Base-by-base conservation (phyloP, 2,329 filamentous ascomycete species). In the Daldinia sp. region DNA sequence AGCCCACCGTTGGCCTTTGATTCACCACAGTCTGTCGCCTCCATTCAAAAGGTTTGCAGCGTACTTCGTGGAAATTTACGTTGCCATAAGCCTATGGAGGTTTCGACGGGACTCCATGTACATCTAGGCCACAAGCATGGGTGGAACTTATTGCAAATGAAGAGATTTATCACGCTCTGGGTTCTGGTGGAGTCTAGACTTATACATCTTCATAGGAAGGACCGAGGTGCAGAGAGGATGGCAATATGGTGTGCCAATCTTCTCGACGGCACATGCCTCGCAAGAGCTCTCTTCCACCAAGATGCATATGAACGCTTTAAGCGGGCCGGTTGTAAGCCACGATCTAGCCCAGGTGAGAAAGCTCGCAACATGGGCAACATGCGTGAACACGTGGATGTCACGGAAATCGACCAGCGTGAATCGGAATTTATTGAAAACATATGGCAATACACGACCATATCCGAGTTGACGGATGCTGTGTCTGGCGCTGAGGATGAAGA, bases 91-190 rank as follows among this genome's bases (percentile, higher is more conserved):
- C 73, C 73, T 6, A 74, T 75, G 69, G 59, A 71, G 18, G 46
- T 59, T 35, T 70, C 69, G 33, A 60, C 71, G 9, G 72, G 73
- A 20, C 15, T 75, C 1, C 72, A 74, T 26, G 55, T 75, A 5
- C 72, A 75, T 35, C 15, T 75, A 20, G 73, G 73, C 9, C 67
- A 75, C 41, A 67, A 63, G 15, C 46, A 65, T 6, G 73, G 73
- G 2, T 75, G 71, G 72, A 68, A 66, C 20, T 64, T 75, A 23
- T 46, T 61, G 20, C 69, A 74, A 20, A 35, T 71, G 1, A 75
- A 75, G 65, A 69, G 62, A 50, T 71, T 75, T 33, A 58, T 67
- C 7, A 65, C 68, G n/a, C 18, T 75, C 15, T 75, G 72, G 72
- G 46, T 35, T 33, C 28, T 74, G 20, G 18, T 60, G 3, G 73